These are phyloP conservation scores for Penicillium daleae DNA, from an alignment of 495 filamentous ascomycete genomes.

Conservation along the genomic window DNA sequence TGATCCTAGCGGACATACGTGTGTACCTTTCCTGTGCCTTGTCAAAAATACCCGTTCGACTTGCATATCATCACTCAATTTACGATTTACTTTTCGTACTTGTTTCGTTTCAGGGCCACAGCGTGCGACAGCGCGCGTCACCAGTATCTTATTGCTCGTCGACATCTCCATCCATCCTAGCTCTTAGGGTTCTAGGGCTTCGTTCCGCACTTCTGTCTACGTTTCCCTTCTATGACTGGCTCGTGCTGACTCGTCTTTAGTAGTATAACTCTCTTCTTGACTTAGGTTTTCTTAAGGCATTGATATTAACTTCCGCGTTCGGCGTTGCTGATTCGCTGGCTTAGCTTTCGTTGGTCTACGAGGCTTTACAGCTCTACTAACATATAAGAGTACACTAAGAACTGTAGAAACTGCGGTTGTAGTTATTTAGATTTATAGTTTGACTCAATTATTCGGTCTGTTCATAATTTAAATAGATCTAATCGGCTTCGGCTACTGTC, in stretches of 20 bases:
- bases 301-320: slow-evolving; percentile 2
- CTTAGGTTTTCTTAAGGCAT: not conserved
- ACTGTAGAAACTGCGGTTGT: not conserved
- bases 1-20: not conserved
- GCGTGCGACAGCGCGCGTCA: no score
- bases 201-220: slow-evolving; percentile 1
- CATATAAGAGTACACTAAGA: not conserved
- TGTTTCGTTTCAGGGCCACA: no score
- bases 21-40: not conserved
- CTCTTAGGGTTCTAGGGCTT: slow-evolving; percentile 6
- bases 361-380: slow-evolving; percentile 3
- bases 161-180: not conserved
- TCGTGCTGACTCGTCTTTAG: not conserved
- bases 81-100: not conserved
- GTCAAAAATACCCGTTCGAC: not conserved
- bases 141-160: slow-evolving; percentile 2
- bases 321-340: slow-evolving; percentile 2
- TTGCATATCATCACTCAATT: not conserved
- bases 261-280: not conserved
- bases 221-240: slow-evolving; percentile 5
- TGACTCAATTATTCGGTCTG: not conserved
- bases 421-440: not conserved
- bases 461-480: slow-evolving; percentile 1
- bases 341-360: not conserved
- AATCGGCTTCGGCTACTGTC: slow-evolving; percentile 1